These are phyloP conservation scores for Hanseniaspora guilliermondii DNA, from an alignment of 805 yeast genomes.

Conservation along the genomic window DNA sequence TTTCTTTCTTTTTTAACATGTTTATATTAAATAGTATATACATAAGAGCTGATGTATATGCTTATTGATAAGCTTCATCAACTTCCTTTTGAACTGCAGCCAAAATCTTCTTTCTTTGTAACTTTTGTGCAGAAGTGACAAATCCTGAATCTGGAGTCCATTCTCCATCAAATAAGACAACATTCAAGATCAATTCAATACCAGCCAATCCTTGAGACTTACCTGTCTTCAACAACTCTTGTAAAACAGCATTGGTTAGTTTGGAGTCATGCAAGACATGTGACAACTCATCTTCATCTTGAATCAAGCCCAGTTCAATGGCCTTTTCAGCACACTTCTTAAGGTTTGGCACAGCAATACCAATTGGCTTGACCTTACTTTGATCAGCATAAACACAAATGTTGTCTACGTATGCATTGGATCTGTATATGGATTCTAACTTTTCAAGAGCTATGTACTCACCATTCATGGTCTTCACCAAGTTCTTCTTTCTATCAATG, in stretches of 20 bases:
- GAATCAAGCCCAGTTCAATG: constrained; percentile 40
- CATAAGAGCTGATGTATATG: no score
- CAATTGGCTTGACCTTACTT: constrained; percentile 79
- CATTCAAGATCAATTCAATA: constrained; percentile 71
- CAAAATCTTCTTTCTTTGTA: constrained; percentile 84
- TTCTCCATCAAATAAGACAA: constrained; percentile 71
- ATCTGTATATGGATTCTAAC: constrained; percentile 80
- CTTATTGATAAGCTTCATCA: constrained; percentile 29
- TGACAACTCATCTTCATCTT: constrained; percentile 38
- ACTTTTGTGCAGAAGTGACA: constrained; percentile 90
- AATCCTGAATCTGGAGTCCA: constrained; percentile 97
- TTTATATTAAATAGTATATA: no score
- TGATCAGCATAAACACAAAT: constrained; percentile 90
- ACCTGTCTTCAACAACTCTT: constrained; percentile 61
- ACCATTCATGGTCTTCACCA: constrained; percentile 91
- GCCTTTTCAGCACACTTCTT: constrained; percentile 49
- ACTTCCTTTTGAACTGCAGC: constrained; percentile 54
- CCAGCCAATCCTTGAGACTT: constrained; percentile 69
- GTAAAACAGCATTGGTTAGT: constrained; percentile 41
- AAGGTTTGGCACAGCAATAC: constrained; percentile 75
- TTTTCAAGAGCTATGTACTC: constrained; percentile 96
- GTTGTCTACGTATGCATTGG: constrained; percentile 62
- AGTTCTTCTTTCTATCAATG: constrained; percentile 89
- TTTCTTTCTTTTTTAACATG: no score
- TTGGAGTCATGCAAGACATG: constrained; percentile 42